A percentile compares a stretch with the other conserved stretches of the same genome.
These are phyloP conservation scores for Dactylis glomerata DNA, from an alignment of 176 grass and related monocot genomes.

Conservation along the genomic window DNA sequence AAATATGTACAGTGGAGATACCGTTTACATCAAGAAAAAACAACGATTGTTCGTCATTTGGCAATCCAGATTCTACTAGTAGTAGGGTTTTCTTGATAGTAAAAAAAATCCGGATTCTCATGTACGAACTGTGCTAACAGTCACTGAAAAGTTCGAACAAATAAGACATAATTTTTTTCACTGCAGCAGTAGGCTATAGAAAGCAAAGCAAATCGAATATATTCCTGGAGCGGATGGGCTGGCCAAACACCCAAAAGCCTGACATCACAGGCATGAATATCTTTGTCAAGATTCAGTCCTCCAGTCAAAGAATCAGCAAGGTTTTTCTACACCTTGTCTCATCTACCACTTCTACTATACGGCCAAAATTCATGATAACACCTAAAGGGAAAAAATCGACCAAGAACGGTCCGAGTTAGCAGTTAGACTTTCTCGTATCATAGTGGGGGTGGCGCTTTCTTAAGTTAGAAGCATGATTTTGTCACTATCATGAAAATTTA, in stretches of 20 bases:
- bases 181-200: neutral
- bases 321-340: neutral
- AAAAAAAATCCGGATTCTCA: too few species aligned
- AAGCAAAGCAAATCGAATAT: neutral
- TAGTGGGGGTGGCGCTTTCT: neutral
- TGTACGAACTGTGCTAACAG: too few species aligned
- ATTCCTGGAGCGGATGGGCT: neutral
- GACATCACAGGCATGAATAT: neutral
- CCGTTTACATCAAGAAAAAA: too few species aligned
- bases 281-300: neutral
- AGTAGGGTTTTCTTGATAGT: too few species aligned
- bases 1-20: too few species aligned
- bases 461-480: neutral
- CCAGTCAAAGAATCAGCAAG: neutral
- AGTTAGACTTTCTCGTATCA: neutral
- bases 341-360: neutral
- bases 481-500: neutral
- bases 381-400: neutral
- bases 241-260: neutral
- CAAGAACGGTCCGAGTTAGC: neutral
- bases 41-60: too few species aligned
- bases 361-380: neutral
- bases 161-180: too few species aligned
- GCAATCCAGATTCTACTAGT: too few species aligned
- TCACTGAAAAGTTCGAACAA: neutral